Evolutionary conservation across 495 filamentous ascomycete species (phyloP), one percentile per base, ranked within the genome.

Genomic region (Annulohypoxylon maeteangense): DNA sequence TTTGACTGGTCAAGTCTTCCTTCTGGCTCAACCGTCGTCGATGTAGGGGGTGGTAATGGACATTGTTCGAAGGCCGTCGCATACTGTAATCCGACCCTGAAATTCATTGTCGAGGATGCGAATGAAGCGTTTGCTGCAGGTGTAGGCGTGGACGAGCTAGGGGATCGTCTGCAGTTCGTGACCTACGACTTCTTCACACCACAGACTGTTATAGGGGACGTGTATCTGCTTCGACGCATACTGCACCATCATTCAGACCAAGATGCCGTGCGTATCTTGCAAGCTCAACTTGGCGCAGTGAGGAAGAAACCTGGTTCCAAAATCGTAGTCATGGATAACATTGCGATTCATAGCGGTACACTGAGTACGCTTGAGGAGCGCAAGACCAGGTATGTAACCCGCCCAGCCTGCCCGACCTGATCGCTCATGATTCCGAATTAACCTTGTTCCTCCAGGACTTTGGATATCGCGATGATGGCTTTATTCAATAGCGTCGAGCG

Each of bases 231-330:
- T n/a, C 74, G 81, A 10, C 78, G 72, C 56, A 73, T 78, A 12
- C 40, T 83, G 59, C 82, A 82, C 54, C 75, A 82, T 58, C 79
- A 82, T 78, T 76, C 77, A 12, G 81, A 83, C 61, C 75, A 78
- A 32, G 80, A 81, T 48, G 72, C 74, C 10, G 62, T 80, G 20
- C 74, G 76, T 27, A 80, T 84, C 29, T 65, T 85, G 57, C 68
- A 69, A 60, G 72, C 75, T n/a, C 63, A 83, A 65, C 75, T 81
- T 5, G 73, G 77, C 7, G 78, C 79, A 0, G 50, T 82, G 48
- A 59, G 56, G 45, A 67, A 38, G 29, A 81, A 76, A 51, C 55
- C 68, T 0, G 72, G 73, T 1, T 69, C 79, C 1, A 71, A 76
- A 63, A 58, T 83, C n/a, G 62, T 84, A 38, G 73, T 84, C 12